Evolutionary conservation across 2,329 filamentous ascomycete genomes (phyloP).

Genomic region (Colletotrichum kahawae): DNA sequence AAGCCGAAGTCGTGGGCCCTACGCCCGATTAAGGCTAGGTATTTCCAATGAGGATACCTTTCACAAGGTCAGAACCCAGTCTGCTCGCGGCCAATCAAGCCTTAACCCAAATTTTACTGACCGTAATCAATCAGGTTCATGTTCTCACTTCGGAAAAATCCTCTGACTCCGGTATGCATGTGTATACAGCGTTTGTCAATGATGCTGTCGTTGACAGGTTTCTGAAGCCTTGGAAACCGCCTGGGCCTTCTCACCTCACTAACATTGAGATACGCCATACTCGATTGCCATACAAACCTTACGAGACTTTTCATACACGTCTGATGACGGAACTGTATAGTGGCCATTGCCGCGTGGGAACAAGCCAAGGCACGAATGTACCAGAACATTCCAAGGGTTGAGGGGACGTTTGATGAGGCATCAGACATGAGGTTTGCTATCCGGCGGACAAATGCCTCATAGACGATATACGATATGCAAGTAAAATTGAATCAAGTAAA

Average conservation of each 20-base stretch:
- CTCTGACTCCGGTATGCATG: neutral
- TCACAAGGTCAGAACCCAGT: neutral
- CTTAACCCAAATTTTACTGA: neutral
- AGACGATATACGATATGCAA: neutral
- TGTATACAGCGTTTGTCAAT: neutral
- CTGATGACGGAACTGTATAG: neutral
- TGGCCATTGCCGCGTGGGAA: neutral
- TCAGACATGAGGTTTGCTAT: neutral
- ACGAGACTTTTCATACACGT: neutral
- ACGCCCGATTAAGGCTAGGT: neutral
- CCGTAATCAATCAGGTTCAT: neutral
- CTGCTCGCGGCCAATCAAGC: neutral
- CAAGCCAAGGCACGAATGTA: neutral
- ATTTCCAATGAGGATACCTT: neutral
- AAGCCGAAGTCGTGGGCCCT: neutral
- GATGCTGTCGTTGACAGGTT: neutral
- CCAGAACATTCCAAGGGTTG: neutral
- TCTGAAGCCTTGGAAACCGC: neutral
- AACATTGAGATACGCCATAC: neutral
- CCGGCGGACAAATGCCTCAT: neutral
- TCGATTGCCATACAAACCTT: neutral
- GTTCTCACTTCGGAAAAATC: neutral
- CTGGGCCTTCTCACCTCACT: neutral
- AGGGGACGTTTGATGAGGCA: neutral
- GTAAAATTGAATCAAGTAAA: neutral